These are phyloP conservation scores for Epichloe sp. DNA, from an alignment of 2,329 filamentous ascomycete genomes.

Conservation along the genomic window DNA sequence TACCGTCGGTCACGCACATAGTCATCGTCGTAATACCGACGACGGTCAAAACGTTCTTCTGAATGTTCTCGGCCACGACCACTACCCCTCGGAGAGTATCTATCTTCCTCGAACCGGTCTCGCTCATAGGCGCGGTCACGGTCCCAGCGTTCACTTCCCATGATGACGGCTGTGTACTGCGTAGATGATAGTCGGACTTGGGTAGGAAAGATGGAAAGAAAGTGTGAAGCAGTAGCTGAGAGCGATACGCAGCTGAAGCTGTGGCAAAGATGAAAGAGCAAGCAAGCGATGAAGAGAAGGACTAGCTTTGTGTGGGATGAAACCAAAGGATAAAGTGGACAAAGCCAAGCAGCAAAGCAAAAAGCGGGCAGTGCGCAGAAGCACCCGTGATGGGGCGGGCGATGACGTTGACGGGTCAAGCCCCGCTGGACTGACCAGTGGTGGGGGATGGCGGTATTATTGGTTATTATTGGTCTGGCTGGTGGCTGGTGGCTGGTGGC, in stretches of 20 bases:
- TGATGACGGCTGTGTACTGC: conserved; percentile 6
- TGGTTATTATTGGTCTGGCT: too few relatives aligned
- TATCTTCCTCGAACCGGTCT: conserved; percentile 36
- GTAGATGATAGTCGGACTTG: neutral
- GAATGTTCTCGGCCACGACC: conserved; percentile 31
- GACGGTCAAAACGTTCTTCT: conserved; percentile 36
- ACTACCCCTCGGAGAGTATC: conserved; percentile 24
- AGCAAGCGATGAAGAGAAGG: neutral
- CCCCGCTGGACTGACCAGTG: neutral
- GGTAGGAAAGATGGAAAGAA: neutral
- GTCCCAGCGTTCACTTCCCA: conserved; percentile 35
- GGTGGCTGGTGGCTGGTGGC: neutral
- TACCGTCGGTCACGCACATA: conserved; percentile 36
- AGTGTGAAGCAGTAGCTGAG: neutral
- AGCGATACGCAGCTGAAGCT: too few relatives aligned
- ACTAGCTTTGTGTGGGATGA: neutral
- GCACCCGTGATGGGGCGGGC: neutral
- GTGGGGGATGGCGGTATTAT: neutral
- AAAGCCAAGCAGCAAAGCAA: neutral
- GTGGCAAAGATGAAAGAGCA: neutral
- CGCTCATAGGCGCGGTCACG: conserved; percentile 36
- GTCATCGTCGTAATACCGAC: conserved; percentile 34
- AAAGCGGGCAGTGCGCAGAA: neutral
- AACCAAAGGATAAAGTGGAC: neutral
- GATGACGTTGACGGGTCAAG: conserved; percentile 7